Evolutionary conservation across 108 stramenopile species (phyloP).

Genomic region (Conticribra guillardii): DNA sequence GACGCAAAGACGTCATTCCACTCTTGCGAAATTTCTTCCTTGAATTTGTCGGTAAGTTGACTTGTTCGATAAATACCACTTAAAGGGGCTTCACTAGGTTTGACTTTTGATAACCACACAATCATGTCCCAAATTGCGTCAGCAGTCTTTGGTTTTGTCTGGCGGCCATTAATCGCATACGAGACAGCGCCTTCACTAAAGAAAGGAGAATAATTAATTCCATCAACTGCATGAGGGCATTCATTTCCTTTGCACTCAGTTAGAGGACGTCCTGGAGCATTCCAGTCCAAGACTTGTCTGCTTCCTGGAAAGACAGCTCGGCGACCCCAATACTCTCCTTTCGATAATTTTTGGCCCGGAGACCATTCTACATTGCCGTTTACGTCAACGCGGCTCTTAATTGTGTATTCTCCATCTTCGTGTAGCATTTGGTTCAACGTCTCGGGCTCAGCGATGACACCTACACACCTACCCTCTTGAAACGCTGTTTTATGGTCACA

Average conservation of each 20-base stretch:
- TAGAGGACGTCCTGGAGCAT: slow-evolving; percentile 9
- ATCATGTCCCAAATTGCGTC: slow-evolving; percentile 48
- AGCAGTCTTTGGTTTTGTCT: slow-evolving; percentile 33
- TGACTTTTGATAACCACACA: slow-evolving; percentile 32
- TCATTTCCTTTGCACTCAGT: slow-evolving; percentile 19
- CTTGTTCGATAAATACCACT: slow-evolving; percentile 38
- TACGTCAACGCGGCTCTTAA: slow-evolving; percentile 4
- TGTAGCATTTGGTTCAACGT: slow-evolving; percentile 36
- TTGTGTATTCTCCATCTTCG: slow-evolving; percentile 38
- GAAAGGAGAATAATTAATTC: slow-evolving; percentile 44
- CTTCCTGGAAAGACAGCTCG: slow-evolving; percentile 39
- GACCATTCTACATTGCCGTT: slow-evolving; percentile 2
- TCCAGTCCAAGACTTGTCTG: slow-evolving; percentile 36
- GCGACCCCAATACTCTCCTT: slow-evolving; percentile 43
- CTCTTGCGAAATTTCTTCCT: slow-evolving; percentile 16
- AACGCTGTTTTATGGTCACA: slow-evolving; percentile 48
- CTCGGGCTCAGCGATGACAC: slow-evolving; percentile 44
- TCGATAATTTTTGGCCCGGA: slow-evolving; percentile 16
- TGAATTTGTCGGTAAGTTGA: slow-evolving; percentile 14
- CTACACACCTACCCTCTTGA: slow-evolving; percentile 36
- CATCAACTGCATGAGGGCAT: slow-evolving; percentile 32
- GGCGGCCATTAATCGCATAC: slow-evolving; percentile 42
- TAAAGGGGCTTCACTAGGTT: slow-evolving; percentile 21
- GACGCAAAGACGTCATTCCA: slow-evolving; percentile 43
- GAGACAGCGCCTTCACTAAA: slow-evolving; percentile 43